phyloP scores from a whole-genome alignment of 2,329 filamentous ascomycete species.

The Ophiobolus disseminans region DNA sequence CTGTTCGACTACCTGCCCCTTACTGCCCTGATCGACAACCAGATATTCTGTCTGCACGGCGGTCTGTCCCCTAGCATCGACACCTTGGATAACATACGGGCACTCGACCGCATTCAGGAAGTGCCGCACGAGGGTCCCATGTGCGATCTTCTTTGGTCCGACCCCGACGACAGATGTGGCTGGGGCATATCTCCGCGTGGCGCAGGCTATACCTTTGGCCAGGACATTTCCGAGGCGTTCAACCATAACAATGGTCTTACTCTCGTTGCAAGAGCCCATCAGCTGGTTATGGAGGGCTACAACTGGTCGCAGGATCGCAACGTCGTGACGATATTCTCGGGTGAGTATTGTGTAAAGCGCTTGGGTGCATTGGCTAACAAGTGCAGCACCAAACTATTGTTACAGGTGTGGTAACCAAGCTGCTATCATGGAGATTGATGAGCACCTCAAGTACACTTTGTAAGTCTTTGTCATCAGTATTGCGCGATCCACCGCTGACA shows the following conservation, averaged over 20 bases:
- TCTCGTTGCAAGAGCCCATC: slow-evolving; percentile 93
- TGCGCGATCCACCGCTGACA: slow-evolving; percentile 26
- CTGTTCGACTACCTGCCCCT: slow-evolving; percentile 80
- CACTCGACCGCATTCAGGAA: slow-evolving; percentile 64
- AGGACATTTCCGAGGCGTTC: slow-evolving; percentile 98
- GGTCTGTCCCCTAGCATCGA: slow-evolving; percentile 76
- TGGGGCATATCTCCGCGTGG: slow-evolving; percentile 96
- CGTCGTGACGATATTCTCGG: slow-evolving; percentile 98
- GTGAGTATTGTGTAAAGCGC: slow-evolving; percentile 23
- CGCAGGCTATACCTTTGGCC: slow-evolving; percentile 93
- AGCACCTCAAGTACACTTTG: slow-evolving; percentile 99
- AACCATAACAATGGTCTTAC: slow-evolving; percentile 99
- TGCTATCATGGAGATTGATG: slow-evolving; percentile 99
- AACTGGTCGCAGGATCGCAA: slow-evolving; percentile 99
- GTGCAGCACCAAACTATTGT: slow-evolving; percentile 74
- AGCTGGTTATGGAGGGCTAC: slow-evolving; percentile 99
- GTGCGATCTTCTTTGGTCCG: slow-evolving; percentile 79
- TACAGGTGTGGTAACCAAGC: slow-evolving; percentile 99
- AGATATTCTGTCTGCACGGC: slow-evolving; percentile 76
- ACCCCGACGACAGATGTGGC: slow-evolving; percentile 94
- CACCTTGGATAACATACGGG: slow-evolving; percentile 73
- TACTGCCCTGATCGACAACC: slow-evolving; percentile 75
- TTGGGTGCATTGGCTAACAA: slow-evolving; percentile 34
- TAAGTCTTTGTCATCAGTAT: slow-evolving; percentile 61
- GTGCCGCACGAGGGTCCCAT: slow-evolving; percentile 80